phyloP scores from a whole-genome alignment of 805 yeast species.

The Candida bentonensis region DNA sequence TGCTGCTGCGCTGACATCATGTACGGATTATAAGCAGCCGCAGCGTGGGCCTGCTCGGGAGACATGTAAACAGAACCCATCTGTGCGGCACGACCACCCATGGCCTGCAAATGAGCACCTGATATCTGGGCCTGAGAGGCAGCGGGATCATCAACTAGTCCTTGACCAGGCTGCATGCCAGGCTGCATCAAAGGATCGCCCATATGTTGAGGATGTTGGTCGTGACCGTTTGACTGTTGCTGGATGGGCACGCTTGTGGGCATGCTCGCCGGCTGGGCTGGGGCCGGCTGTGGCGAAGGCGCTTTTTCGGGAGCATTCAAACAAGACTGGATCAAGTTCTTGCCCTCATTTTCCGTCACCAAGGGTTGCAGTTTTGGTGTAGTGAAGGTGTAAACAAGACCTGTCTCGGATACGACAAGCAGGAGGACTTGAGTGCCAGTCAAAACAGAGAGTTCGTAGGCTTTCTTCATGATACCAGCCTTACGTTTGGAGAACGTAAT shows the following conservation, averaged over 20 bases:
- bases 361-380: slow-evolving; percentile 98
- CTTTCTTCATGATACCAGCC: slow-evolving; percentile 98
- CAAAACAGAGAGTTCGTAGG: slow-evolving; percentile 91
- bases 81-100: slow-evolving; percentile 1
- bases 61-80: slow-evolving; percentile 1
- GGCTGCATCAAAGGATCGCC: background rate
- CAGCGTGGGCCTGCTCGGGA: slow-evolving; percentile 1
- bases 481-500: slow-evolving; percentile 96
- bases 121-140: background rate
- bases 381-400: slow-evolving; percentile 93
- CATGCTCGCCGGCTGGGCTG: background rate
- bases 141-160: background rate
- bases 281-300: slow-evolving; percentile 12
- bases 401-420: slow-evolving; percentile 95
- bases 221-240: background rate
- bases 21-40: background rate
- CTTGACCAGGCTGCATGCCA: background rate
- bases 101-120: background rate
- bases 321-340: slow-evolving; percentile 92
- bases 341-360: slow-evolving; percentile 95
- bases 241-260: background rate
- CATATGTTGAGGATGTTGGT: background rate
- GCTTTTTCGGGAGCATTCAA: slow-evolving; percentile 91
- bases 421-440: slow-evolving; percentile 95
- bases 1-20: slow-evolving; percentile 2